These are phyloP conservation scores for Pichia thaimueangensis DNA, from an alignment of 805 yeast species.

Conservation along the genomic window DNA sequence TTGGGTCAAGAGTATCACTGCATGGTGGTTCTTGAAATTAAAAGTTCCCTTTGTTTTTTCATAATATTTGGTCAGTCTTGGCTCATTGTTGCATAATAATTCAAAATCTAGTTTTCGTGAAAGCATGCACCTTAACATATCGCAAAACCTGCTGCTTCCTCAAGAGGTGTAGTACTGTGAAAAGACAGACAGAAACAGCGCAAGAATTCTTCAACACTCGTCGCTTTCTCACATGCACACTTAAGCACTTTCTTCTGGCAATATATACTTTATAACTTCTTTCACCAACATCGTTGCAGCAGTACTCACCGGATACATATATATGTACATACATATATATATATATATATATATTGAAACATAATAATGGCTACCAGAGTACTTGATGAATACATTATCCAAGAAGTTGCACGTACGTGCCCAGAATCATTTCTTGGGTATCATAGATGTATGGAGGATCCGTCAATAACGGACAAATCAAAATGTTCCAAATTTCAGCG, in stretches of 20 bases:
- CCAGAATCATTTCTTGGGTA: slow-evolving; percentile 67
- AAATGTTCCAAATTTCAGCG: slow-evolving; percentile 53
- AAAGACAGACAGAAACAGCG: too few relatives aligned
- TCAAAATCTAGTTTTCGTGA: slow-evolving; percentile 6
- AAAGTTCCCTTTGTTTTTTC: slow-evolving; percentile 9
- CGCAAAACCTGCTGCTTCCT: not conserved
- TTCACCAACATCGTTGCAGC: too few relatives aligned
- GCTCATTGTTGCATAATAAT: slow-evolving; percentile 8
- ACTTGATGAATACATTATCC: slow-evolving; percentile 68
- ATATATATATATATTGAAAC: too few relatives aligned
- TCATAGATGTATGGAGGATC: slow-evolving; percentile 62
- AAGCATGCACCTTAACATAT: not conserved
- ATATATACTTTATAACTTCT: too few relatives aligned
- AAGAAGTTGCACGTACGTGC: slow-evolving; percentile 72
- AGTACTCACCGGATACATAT: too few relatives aligned
- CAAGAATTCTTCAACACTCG: too few relatives aligned
- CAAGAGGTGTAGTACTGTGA: too few relatives aligned
- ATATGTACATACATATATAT: too few relatives aligned
- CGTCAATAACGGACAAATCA: slow-evolving; percentile 40
- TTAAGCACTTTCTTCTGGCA: too few relatives aligned
- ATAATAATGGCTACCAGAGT: slow-evolving; percentile 34
- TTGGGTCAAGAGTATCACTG: slow-evolving; percentile 19
- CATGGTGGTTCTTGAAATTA: slow-evolving; percentile 21
- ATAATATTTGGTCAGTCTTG: slow-evolving; percentile 15
- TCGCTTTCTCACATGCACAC: too few relatives aligned